phyloP scores from a whole-genome alignment of 129 eudicot species.

The Artemisia annua region DNA sequence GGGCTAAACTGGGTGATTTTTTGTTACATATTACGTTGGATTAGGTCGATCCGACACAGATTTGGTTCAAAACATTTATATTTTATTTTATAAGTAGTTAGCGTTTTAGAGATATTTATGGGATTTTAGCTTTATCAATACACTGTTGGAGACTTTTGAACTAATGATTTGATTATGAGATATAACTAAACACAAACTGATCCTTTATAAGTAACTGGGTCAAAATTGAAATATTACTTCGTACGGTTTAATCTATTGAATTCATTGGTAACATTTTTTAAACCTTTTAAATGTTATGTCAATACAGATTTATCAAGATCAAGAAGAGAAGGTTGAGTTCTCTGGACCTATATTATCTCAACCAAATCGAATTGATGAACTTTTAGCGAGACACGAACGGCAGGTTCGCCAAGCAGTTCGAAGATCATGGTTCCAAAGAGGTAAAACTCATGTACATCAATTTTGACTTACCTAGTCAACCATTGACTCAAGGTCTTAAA shows the following conservation, averaged over 20 bases:
- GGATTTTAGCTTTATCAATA: no score
- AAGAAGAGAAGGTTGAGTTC: conserved; percentile 85
- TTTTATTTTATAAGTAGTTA: no score
- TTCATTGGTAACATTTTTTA: not conserved
- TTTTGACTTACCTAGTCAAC: not conserved
- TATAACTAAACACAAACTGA: not conserved
- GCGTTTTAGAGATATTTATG: no score
- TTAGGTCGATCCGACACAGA: no score
- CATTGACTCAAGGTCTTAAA: not conserved
- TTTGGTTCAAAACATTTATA: no score
- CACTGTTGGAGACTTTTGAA: no score
- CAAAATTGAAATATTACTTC: not conserved
- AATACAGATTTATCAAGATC: conserved; percentile 58
- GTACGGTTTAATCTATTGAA: not conserved
- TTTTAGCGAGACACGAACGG: conserved; percentile 84
- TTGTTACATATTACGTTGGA: no score
- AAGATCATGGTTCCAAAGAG: conserved; percentile 96
- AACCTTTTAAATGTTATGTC: conserved; percentile 17
- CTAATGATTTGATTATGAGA: no score
- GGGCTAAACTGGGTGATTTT: no score
- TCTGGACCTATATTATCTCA: conserved; percentile 94
- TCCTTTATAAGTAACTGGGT: not conserved
- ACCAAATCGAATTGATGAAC: conserved; percentile 78
- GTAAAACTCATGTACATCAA: conserved; percentile 30
- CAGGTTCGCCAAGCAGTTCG: conserved; percentile 94